Evolutionary conservation across 768 basidiomycete species (phyloP).

Genomic region (Tremella mesenterica): DNA sequence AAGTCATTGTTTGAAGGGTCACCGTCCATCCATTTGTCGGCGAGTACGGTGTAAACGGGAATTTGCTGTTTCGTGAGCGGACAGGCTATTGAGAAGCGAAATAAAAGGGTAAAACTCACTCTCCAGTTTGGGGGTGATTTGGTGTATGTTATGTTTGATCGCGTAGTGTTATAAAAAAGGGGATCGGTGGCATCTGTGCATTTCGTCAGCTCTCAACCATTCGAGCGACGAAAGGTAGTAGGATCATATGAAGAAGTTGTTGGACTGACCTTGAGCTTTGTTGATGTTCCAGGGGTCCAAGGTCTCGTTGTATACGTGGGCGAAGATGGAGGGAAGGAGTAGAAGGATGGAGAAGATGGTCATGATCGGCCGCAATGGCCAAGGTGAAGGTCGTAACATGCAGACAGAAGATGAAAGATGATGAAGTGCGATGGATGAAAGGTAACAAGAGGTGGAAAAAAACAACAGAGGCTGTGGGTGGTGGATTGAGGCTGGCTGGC

Average conservation of each 20-base stretch:
- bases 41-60: slow-evolving; percentile 47
- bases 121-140: slow-evolving; percentile 82
- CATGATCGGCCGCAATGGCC: too few species aligned
- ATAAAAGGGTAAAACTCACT: slow-evolving; percentile 15
- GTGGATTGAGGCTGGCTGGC: too few species aligned
- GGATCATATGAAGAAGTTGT: too few species aligned
- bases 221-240: not conserved
- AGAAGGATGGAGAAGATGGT: too few species aligned
- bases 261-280: slow-evolving; percentile 42
- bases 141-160: slow-evolving; percentile 61
- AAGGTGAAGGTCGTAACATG: too few species aligned
- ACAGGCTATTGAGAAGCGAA: not conserved
- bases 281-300: slow-evolving; percentile 44
- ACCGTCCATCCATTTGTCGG: slow-evolving; percentile 92
- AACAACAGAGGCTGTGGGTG: too few species aligned
- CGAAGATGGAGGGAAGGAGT: too few species aligned
- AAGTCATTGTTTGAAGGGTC: slow-evolving; percentile 87
- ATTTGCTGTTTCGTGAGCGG: slow-evolving; percentile 19
- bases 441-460: too few species aligned
- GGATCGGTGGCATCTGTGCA: slow-evolving; percentile 41
- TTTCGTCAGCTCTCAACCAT: slow-evolving; percentile 1
- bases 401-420: too few species aligned
- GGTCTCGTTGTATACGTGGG: slow-evolving; percentile 36
- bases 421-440: too few species aligned
- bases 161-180: slow-evolving; percentile 57